Base-by-base conservation (phyloP, 2,329 filamentous ascomycete species). In the Colletotrichum chlorophyti region DNA sequence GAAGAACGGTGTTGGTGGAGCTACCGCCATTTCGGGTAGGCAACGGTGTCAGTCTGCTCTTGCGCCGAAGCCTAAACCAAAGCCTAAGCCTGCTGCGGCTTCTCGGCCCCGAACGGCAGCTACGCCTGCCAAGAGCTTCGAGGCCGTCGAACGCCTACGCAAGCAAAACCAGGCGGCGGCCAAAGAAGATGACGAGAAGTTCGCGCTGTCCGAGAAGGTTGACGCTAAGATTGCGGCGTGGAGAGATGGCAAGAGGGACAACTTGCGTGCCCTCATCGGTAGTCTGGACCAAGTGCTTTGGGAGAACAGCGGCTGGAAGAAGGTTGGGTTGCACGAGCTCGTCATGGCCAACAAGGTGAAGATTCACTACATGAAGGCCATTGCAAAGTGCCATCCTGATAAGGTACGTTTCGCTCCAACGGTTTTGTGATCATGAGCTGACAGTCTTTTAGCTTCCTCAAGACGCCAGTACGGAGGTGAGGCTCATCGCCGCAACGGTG, bases 351-450 rank as follows among this genome's bases (percentile, higher is more conserved):
- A 91, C 65, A 97, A 94, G 81, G 95, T 98, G 72, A 99, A 99
- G 84, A 89, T 99, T 64, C 82, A 91, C 60, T 99, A 99, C 72
- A 98, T 99, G 95, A 97, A 97, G 84, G 95, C 94, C 6, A 98
- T 99, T 82, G 91, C 89, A 10, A 98, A 97, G 82, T 95, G 95
- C 66, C 95, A 99, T 82, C 95, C 95, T 60, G 95, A 99, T 74
- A 99, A 99, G 89, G 95, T 97, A 81, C 75, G 86, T 74, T 65
- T 61, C 15, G 2, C 7, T 3, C 8, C 6, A 38, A n/a, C 4
- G 14, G 19, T 14, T 6, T 3, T 3, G 6, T 15, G 42, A 12
- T 23, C 21, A 19, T 58, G 6, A 9, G 15, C 55, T 62, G 24
- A 62, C 6, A 34, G 1, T 3, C 6, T 2, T 2, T 1, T 65